Base-by-base conservation (phyloP, 495 filamentous ascomycete genomes). In the Trichocladium antarcticum region DNA sequence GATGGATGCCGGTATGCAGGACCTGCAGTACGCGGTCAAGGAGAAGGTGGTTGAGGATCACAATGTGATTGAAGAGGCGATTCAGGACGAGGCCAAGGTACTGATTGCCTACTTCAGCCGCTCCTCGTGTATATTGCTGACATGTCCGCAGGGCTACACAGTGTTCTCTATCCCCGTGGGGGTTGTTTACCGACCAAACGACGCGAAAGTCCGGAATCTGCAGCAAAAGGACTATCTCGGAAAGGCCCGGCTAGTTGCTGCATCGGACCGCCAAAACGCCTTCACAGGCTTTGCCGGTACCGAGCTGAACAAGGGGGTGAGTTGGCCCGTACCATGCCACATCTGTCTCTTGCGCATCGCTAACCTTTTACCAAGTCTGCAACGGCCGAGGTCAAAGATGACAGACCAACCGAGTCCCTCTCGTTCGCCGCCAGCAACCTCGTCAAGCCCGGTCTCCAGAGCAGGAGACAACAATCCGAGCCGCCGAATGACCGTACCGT, bases 151-250 rank as follows among this genome's bases (percentile, higher is more conserved):
- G 90, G 90, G 89, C 40, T 99, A 97, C 60, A 99, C 93, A 1
- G 92, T 99, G 11, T 99, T 99, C 72, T 99, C 92, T 2, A 96
- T 99, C 37, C 92, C 92, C 1, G 88, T 97, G 27, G 92, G 92
- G 14, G 81, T 96, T 35, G 72, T 99, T 37, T 99, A 97, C 69
- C 77, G 92, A 39, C 92, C 92, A 29, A 97, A 95, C 64, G 87
- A 89, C 52, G 89, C 93, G 52, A 99, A 99, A 65, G 92, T 99
- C 46, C 94, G 90, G 65, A 99, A 99, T 57, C 74, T 99, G 54
- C 93, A 95, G 69, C 81, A 86, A 19, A 96, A 95, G 64, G 88
- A 97, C 59, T 99, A 99, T 61, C 78, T 99, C 5, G 92, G 92
- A 28, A 97, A 95, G 62, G 87, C 93, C 15, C 75, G 87, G 37